These are phyloP conservation scores for Apiospora malaysiana DNA, from an alignment of 2,329 filamentous ascomycete genomes.

Conservation along the genomic window DNA sequence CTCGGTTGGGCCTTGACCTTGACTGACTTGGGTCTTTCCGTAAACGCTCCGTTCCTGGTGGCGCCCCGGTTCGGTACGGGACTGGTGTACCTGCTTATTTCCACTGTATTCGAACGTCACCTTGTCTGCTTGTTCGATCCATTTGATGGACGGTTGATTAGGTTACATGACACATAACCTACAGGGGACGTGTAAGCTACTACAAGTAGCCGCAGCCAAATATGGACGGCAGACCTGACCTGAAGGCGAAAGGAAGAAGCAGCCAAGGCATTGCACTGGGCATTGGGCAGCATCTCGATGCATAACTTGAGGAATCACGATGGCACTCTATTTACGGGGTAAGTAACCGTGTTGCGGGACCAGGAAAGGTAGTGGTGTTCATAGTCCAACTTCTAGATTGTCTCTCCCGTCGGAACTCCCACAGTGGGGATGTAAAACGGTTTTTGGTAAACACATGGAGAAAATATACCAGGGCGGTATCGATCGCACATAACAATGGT, in stretches of 20 bases:
- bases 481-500: slow-evolving; percentile 15
- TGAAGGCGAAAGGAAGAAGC: neutral
- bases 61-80: neutral
- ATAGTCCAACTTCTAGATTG: neutral
- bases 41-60: slow-evolving; percentile 6
- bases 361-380: neutral
- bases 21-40: neutral
- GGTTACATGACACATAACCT: neutral
- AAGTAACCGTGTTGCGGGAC: neutral
- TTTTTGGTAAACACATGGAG: neutral
- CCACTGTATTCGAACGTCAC: neutral
- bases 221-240: neutral
- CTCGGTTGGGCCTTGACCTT: neutral
- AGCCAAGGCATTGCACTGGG: neutral
- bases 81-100: neutral
- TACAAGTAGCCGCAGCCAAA: neutral
- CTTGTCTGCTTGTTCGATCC: neutral
- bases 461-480: neutral
- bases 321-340: slow-evolving; percentile 6
- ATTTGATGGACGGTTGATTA: neutral
- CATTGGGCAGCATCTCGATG: slow-evolving; percentile 15
- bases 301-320: slow-evolving; percentile 10
- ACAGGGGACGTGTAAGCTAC: slow-evolving; percentile 5
- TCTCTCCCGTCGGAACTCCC: too few species aligned
- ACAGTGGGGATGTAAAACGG: neutral